phyloP scores from a whole-genome alignment of 148 eudicot genomes.

The Fagopyrum esculentum region DNA sequence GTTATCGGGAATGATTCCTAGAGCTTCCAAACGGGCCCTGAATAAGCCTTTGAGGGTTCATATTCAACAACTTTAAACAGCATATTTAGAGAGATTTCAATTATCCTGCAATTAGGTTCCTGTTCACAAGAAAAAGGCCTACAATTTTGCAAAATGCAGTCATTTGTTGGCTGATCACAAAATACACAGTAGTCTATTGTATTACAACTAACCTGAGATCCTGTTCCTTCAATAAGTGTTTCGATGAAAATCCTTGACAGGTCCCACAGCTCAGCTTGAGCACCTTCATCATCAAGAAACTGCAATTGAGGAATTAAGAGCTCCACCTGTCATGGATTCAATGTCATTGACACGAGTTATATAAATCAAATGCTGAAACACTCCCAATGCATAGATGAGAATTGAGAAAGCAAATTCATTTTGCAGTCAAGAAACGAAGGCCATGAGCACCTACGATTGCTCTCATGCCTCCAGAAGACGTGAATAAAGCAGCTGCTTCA shows the following conservation, averaged over 20 bases:
- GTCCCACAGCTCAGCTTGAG: slow-evolving; percentile 95
- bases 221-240: background rate
- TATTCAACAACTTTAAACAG: slow-evolving; percentile 6
- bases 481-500: slow-evolving; percentile 73
- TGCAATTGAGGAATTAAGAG: slow-evolving; percentile 94
- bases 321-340: slow-evolving; percentile 51
- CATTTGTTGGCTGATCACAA: background rate
- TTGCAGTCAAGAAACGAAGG: background rate
- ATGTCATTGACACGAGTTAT: background rate
- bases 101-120: background rate
- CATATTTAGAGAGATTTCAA: background rate
- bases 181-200: background rate
- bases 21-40: too few relatives aligned
- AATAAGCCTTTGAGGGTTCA: background rate
- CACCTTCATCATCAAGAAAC: slow-evolving; percentile 98
- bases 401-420: background rate
- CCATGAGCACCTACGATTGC: slow-evolving; percentile 67
- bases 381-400: background rate
- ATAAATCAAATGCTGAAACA: background rate
- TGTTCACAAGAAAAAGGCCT: background rate
- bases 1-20: too few relatives aligned
- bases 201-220: background rate
- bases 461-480: slow-evolving; percentile 84
- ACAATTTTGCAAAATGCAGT: background rate
- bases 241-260: slow-evolving; percentile 58